Percentiles rank a stretch among this genome's conserved stretches.
These are phyloP conservation scores for Lignosus rhinocerotis DNA, from an alignment of 1,284 basidiomycete genomes.

Conservation along the genomic window DNA sequence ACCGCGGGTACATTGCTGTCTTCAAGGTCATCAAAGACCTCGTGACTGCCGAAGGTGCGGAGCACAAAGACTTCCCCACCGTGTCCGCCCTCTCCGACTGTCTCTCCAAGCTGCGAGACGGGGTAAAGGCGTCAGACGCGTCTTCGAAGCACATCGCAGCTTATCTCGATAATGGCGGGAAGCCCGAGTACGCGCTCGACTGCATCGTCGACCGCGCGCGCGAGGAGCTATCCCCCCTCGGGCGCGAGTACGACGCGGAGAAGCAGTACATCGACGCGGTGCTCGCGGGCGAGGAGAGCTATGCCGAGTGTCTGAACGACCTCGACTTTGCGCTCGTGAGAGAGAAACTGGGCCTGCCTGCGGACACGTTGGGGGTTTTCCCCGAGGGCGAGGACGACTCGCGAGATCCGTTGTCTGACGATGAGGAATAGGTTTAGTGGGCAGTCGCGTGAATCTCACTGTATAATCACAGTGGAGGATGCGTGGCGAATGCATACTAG, in stretches of 20 bases:
- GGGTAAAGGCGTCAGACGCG: not conserved
- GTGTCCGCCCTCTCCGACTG: slow-evolving; percentile 5
- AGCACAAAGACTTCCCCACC: slow-evolving; percentile 14
- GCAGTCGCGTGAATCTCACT: too few relatives aligned
- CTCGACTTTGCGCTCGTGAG: slow-evolving; percentile 19
- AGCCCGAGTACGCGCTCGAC: slow-evolving; percentile 17
- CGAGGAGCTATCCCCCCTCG: slow-evolving; percentile 23
- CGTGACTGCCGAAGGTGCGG: not conserved
- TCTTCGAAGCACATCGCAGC: slow-evolving; percentile 6
- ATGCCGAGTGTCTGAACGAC: slow-evolving; percentile 17
- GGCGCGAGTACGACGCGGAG: slow-evolving; percentile 18
- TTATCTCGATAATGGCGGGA: slow-evolving; percentile 17
- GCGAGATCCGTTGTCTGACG: slow-evolving; percentile 15
- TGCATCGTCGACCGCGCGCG: slow-evolving; percentile 24
- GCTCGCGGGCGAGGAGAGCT: slow-evolving; percentile 10
- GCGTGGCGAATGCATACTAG: too few relatives aligned
- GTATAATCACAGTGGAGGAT: too few relatives aligned
- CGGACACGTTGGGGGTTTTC: slow-evolving; percentile 7
- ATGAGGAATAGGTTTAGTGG: slow-evolving; percentile 7
- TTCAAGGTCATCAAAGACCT: slow-evolving; percentile 15
- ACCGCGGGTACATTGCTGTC: slow-evolving; percentile 19
- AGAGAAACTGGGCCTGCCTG: slow-evolving; percentile 13
- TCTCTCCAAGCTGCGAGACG: slow-evolving; percentile 7
- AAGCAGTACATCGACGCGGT: slow-evolving; percentile 20
- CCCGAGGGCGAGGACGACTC: slow-evolving; percentile 6